Evolutionary conservation across 371 early-diverging fungal genomes (phyloP), one percentile per base, ranked within the genome.

Genomic region (Dichotomocladium elegans): DNA sequence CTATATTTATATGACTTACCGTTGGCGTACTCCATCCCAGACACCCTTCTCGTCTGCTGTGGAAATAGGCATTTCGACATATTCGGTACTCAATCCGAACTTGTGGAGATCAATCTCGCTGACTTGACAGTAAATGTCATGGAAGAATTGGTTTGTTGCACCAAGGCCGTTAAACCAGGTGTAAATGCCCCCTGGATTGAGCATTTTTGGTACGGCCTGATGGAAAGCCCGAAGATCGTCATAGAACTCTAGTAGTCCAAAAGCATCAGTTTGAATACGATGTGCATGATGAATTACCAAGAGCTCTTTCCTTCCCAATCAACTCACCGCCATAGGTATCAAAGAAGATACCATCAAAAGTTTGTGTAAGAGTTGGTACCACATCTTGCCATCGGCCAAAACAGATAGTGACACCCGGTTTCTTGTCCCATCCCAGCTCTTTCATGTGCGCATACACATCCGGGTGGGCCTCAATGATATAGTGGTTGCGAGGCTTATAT

Each of bases 381-480:
- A 89, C 88, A 66, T 96, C 96, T 70, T 96, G 96, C 96, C 96
- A 96, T 31, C 91, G 74, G 8, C 95, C 96, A 85, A 91, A 91
- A 53, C 92, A 57, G 43, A 96, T 90, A 43, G 80, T 82, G 30
- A 94, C 96, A 34, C 86, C 87, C 5, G 83, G 83, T 42, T 88
- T 89, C 53, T 87, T 83, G 63, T 87, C 86, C 95, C 94, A 94
- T 2, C 93, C 94, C 15, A 84, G 69, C 21, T 72, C 68, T 48
- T 87, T 44, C 95, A 96, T 96, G 43, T 91, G 82, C 21, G 80
- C 83, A 67, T 92, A 93, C 10, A 98, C 98, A 65, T 95, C 95
- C 17, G 96, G 95, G 61, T 98, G 98, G 2, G 98, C 98, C 70
- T 98, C 98, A 42, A 96, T 92, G 59, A 98, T 96, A 14, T 88